Evolutionary conservation across 2,329 filamentous ascomycete species (phyloP), one percentile per base, ranked within the genome.

Genomic region (Ascochyta fabae): DNA sequence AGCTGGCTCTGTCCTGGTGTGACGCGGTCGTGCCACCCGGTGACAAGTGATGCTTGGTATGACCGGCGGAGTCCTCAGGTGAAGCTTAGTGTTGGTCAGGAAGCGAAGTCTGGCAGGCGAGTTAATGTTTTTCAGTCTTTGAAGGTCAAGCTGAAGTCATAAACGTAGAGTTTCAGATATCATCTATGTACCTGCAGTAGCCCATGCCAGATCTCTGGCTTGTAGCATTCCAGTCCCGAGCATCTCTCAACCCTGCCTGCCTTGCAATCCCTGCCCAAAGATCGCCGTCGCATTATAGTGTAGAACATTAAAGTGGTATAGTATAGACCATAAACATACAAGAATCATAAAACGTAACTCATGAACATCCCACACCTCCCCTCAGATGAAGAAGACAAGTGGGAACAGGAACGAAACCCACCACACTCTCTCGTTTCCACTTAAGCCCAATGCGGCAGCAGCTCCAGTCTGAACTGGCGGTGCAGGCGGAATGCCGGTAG

Each of bases 321-420:
- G 10, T 53, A 46, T 39, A 40, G 6, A 38, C 59, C 52, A 39
- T 22, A 44, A 42, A 43, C 23, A 58, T 50, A 60, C 56, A 59
- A 56, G 44, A 64, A 60, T 58, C 47, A 24, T 57, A 48, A 56
- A 51, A 36, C 29, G 31, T 44, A 10, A 36, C 2, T 50, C 40
- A 34, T 36, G 8, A 8, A 10, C 41, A 13, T 3, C 29, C 4
- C 13, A 6, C 8, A 35, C 13, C 10, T 15, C 6, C n/a, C 16
- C 24, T 56, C n/a, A 68, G n/a, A 60, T 9, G 16, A 50, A 29
- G 3, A 66, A 33, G 7, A 70, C 8, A 1, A 65, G 24, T 22
- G 64, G 62, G 8, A 67, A 26, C 5, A 72, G 40, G 40, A 73
- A 70, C 1, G 62, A 50, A 8, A 73, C 36, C 71, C 71, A 74